These are phyloP conservation scores for Trichoderma hamatum DNA, from an alignment of 2,329 filamentous ascomycete genomes.

Conservation along the genomic window DNA sequence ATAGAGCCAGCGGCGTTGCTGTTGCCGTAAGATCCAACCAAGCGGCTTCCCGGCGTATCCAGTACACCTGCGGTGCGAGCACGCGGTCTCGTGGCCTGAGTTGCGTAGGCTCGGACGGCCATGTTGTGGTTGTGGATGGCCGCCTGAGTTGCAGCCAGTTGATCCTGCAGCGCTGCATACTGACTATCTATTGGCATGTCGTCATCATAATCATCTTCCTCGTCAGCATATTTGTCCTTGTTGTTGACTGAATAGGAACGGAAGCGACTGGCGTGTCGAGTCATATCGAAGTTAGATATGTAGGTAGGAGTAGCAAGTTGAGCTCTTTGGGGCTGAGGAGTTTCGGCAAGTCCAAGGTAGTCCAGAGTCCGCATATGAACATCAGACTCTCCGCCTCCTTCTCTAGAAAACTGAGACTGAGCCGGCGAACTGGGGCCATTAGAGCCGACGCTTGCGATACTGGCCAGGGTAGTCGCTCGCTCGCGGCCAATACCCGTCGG, in stretches of 20 bases:
- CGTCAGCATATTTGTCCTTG: conserved; percentile 93
- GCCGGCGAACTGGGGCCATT: conserved; percentile 87
- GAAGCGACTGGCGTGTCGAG: conserved; percentile 82
- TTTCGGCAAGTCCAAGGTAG: conserved; percentile 93
- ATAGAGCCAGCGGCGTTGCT: conserved; percentile 76
- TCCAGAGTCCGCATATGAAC: conserved; percentile 89
- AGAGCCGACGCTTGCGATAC: conserved; percentile 83
- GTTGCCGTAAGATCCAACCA: conserved; percentile 74
- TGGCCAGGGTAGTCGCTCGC: conserved; percentile 80
- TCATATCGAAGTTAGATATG: conserved; percentile 73
- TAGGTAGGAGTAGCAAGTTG: conserved; percentile 76
- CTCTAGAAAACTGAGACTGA: conserved; percentile 82
- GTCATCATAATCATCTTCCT: conserved; percentile 74
- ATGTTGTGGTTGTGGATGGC: conserved; percentile 89
- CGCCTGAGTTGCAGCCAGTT: conserved; percentile 65
- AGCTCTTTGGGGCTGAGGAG: conserved; percentile 77
- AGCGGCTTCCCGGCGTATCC: conserved; percentile 70
- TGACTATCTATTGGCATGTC: conserved; percentile 58
- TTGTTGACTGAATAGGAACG: conserved; percentile 98
- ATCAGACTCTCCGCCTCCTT: conserved; percentile 82
- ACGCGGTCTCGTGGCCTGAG: conserved; percentile 81
- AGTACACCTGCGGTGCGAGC: conserved; percentile 90
- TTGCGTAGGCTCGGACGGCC: conserved; percentile 89
- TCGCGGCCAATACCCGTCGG: conserved; percentile 68
- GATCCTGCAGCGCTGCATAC: conserved; percentile 63